Evolutionary conservation across 176 grass and related monocot species (phyloP).

Genomic region (barley (Hordeum vulgare)): DNA sequence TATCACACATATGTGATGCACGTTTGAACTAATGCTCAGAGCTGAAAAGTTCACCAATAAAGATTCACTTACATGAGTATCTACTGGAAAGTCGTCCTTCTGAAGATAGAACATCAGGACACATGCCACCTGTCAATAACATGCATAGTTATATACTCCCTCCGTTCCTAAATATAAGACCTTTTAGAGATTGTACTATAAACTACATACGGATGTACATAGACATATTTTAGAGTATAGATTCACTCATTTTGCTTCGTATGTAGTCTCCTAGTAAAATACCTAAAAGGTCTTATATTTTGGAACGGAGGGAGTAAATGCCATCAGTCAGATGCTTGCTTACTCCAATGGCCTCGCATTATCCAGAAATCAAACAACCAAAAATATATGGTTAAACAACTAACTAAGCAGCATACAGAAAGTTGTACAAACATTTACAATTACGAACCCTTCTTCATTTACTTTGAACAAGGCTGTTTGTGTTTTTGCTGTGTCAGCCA

Average conservation of each 20-base stretch:
- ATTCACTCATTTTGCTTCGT: too few species aligned
- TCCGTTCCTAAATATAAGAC: too few species aligned
- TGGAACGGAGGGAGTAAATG: too few species aligned
- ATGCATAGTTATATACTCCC: not conserved
- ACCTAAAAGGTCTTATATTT: too few species aligned
- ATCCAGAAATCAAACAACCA: not conserved
- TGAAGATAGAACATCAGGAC: conserved; percentile 94
- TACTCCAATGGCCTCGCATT: not conserved
- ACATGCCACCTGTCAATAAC: conserved; percentile 61
- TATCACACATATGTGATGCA: not conserved
- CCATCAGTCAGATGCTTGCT: not conserved
- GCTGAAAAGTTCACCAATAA: not conserved
- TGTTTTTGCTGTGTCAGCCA: not conserved
- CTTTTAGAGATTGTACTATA: too few species aligned
- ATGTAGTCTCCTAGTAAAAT: too few species aligned
- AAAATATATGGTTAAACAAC: not conserved
- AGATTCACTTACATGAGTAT: conserved; percentile 64
- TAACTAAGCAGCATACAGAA: not conserved
- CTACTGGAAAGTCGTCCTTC: conserved; percentile 87
- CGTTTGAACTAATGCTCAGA: not conserved
- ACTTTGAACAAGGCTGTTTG: not conserved
- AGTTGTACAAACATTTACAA: not conserved
- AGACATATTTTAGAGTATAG: too few species aligned
- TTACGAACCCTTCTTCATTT: conserved; percentile 6
- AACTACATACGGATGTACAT: too few species aligned